Conservation (phyloP, 139 green algal species). For the Haematococcus sp. region DNA sequence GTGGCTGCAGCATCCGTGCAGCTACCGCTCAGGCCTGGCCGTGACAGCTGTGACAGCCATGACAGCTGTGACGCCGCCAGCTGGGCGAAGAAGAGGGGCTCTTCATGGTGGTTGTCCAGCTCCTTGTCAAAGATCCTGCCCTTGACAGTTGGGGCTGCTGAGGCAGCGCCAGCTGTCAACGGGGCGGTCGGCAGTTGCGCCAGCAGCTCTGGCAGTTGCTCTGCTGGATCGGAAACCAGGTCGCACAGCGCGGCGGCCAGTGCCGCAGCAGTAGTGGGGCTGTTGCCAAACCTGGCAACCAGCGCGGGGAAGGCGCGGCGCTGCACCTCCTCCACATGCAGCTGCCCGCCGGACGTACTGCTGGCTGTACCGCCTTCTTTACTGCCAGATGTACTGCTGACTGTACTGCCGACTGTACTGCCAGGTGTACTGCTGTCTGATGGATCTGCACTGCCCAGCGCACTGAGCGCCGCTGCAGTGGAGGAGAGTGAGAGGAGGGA, state of each 20-base stretch:
- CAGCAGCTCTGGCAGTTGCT: conserved; percentile 18
- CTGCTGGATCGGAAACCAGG: conserved; percentile 10
- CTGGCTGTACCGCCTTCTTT: not conserved
- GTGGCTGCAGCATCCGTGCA: not conserved
- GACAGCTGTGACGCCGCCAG: conserved; percentile 35
- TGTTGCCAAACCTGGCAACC: conserved; percentile 18
- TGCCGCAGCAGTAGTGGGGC: not conserved
- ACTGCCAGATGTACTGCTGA: too few relatives aligned
- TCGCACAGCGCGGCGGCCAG: not conserved
- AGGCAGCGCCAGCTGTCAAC: not conserved
- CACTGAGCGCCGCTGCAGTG: not conserved
- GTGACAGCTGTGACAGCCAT: not conserved
- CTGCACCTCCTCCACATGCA: conserved; percentile 45
- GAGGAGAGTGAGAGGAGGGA: not conserved
- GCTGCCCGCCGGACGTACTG: not conserved
- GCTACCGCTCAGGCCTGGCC: too few relatives aligned
- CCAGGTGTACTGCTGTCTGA: not conserved
- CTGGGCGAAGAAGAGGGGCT: conserved; percentile 71
- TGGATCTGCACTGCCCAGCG: too few relatives aligned
- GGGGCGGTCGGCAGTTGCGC: too few relatives aligned
- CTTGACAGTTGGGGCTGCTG: conserved; percentile 5
- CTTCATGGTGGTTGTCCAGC: conserved; percentile 82
- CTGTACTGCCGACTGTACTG: not conserved
- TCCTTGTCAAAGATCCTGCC: conserved; percentile 79
- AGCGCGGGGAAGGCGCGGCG: conserved; percentile 34